These are phyloP conservation scores for Lodderomyces jiufengensis DNA, from an alignment of 1,139 yeast genomes.

Conservation along the genomic window DNA sequence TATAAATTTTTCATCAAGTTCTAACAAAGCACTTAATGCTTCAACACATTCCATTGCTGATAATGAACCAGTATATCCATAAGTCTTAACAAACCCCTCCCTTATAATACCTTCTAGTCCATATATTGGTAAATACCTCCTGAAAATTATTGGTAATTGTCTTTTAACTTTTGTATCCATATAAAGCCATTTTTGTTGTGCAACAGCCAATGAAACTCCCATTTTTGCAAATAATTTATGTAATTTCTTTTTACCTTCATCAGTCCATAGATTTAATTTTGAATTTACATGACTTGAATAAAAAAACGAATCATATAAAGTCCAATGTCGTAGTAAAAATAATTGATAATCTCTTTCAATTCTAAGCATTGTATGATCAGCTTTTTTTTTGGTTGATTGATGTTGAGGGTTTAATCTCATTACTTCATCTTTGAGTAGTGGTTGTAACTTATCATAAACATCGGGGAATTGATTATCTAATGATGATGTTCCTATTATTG, in stretches of 20 bases:
- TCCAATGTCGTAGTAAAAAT: conserved; percentile 88
- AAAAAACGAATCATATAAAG: conserved; percentile 83
- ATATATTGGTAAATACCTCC: conserved; percentile 56
- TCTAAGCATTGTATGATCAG: conserved; percentile 62
- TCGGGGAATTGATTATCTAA: conserved; percentile 73
- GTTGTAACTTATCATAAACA: conserved; percentile 69
- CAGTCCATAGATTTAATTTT: conserved; percentile 84
- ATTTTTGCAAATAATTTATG: conserved; percentile 92
- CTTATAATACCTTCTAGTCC: conserved; percentile 81
- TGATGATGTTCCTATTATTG: conserved; percentile 86
- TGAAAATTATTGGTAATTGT: conserved; percentile 66
- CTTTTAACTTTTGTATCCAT: conserved; percentile 79
- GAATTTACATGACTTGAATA: conserved; percentile 90
- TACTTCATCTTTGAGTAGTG: conserved; percentile 80
- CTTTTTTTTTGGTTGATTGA: conserved; percentile 30
- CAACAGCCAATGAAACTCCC: conserved; percentile 88
- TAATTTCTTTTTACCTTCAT: conserved; percentile 80
- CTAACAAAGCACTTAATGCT: conserved; percentile 78
- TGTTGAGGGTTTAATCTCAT: conserved; percentile 52
- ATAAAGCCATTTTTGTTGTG: conserved; percentile 91
- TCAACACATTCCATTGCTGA: conserved; percentile 95
- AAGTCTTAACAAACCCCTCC: conserved; percentile 82
- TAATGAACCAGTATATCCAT: conserved; percentile 81
- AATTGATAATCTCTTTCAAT: conserved; percentile 83
- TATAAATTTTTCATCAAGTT: conserved; percentile 47